Conservation (phyloP, 331 rosid species). For the Quercus tomentella region DNA sequence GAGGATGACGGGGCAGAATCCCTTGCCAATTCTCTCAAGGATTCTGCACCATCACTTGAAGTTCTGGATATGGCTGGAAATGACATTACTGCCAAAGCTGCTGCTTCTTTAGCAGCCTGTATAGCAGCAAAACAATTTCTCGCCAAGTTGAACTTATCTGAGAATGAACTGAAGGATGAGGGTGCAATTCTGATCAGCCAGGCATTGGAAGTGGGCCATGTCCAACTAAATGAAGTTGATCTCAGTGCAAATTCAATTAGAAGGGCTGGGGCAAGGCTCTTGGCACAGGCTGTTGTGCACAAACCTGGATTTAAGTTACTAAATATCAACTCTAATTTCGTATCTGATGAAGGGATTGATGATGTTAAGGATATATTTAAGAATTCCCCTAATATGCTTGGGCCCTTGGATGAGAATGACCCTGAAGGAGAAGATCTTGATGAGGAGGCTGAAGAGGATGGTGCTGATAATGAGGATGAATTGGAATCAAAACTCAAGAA, state of each 20-base stretch:
- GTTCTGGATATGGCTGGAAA: slow-evolving; percentile 83
- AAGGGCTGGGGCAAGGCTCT: slow-evolving; percentile 69
- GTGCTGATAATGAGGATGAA: slow-evolving; percentile 42
- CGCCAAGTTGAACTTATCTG: slow-evolving; percentile 56
- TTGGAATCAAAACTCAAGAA: slow-evolving; percentile 71
- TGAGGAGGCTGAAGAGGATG: slow-evolving; percentile 57
- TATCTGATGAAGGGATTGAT: slow-evolving; percentile 78
- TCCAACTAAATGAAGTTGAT: slow-evolving; percentile 73
- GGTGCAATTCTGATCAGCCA: slow-evolving; percentile 69
- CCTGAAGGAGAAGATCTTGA: slow-evolving; percentile 77
- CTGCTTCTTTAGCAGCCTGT: slow-evolving; percentile 63
- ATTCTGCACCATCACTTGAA: slow-evolving; percentile 72
- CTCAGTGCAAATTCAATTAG: slow-evolving; percentile 59
- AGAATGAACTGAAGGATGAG: slow-evolving; percentile 85
- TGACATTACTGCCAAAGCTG: slow-evolving; percentile 63
- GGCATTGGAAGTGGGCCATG: slow-evolving; percentile 66
- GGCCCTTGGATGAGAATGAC: slow-evolving; percentile 83
- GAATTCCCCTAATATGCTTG: slow-evolving; percentile 51
- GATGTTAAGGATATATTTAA: slow-evolving; percentile 58
- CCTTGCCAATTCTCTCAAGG: slow-evolving; percentile 59
- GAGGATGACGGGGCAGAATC: slow-evolving; percentile 85
- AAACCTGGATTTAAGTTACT: slow-evolving; percentile 78
- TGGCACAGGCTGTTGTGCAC: slow-evolving; percentile 70
- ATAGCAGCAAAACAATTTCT: slow-evolving; percentile 65
- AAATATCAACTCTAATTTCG: slow-evolving; percentile 60